Base-by-base conservation (phyloP, 179 eudicot genomes). In the Spergularia azorica region DNA sequence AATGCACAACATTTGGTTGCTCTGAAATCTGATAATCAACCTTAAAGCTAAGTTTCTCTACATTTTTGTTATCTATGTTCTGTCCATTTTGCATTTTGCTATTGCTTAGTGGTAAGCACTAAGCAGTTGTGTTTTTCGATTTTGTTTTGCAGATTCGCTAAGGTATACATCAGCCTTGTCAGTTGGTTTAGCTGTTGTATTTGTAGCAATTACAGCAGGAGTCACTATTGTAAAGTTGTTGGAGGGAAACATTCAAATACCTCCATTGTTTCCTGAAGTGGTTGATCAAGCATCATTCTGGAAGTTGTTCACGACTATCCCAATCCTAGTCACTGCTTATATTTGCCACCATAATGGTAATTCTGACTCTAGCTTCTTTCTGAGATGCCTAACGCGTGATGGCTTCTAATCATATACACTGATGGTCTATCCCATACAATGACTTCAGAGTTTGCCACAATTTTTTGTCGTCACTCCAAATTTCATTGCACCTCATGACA, bases 91-190 rank as follows among this genome's bases (percentile, higher is more conserved):
- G 54, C n/a, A 63, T 71, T 77, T 15, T 59, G 43, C 63, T 59
- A 67, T 36, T 50, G 17, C 9, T 26, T 20, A 38, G n/a, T 26
- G 56, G 36, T 67, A 63, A 55, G 63, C 58, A 63, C 18, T 67
- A 63, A 55, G 63, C 58, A 63, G 21, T 69, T 70, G 14, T 79
- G 13, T 65, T 41, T 67, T 62, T 6, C 18, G 50, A 63, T 20
- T 21, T 68, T 12, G 38, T 63, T 56, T 74, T 80, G 54, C 86
- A 89, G 97, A 93, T 91, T 91, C 97, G 14, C 83, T 93, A 80
- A 80, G 97, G 83, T 90, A 88, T 80, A 91, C 97, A 26, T 93
- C 97, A 79, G 97, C 97, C 48, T 80, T 90, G 72, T 93, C 97
- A 6, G 95, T 91, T 51, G 97, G 80, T 63, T 83, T 93, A 85